Evolutionary conservation across 73 alveolate genomes (phyloP).

Genomic region (Stentor roeselii): DNA sequence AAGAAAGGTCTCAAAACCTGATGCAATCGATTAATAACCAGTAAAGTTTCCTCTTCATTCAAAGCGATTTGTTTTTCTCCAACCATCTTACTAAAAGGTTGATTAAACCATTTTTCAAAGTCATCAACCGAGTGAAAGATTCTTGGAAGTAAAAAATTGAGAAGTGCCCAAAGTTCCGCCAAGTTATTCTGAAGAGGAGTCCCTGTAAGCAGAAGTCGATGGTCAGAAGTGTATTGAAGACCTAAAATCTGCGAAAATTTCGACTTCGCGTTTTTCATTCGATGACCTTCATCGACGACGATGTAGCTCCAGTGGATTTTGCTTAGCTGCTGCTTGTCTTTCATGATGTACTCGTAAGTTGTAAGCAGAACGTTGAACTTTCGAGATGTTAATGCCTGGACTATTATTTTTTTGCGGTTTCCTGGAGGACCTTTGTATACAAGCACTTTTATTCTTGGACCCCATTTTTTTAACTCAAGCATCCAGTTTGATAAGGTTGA

Average conservation of each 20-base stretch:
- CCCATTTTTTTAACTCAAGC: slow-evolving; percentile 96
- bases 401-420: slow-evolving; percentile 64
- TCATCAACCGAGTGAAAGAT: slow-evolving; percentile 97
- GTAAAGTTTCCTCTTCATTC: slow-evolving; percentile 95
- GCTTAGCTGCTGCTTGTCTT: slow-evolving; percentile 56
- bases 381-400: slow-evolving; percentile 44
- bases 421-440: slow-evolving; percentile 91
- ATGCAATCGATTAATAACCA: slow-evolving; percentile 96
- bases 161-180: slow-evolving; percentile 98
- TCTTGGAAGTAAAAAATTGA: slow-evolving; percentile 93
- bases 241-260: slow-evolving; percentile 95
- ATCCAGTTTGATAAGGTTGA: slow-evolving; percentile 96
- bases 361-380: slow-evolving; percentile 92
- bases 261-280: slow-evolving; percentile 95
- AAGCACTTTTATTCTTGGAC: slow-evolving; percentile 87
- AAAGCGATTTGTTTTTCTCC: slow-evolving; percentile 86
- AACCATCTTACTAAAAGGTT: slow-evolving; percentile 80
- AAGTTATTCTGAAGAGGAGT: slow-evolving; percentile 97
- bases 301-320: slow-evolving; percentile 61
- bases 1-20: slow-evolving; percentile 96
- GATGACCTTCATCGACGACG: slow-evolving; percentile 99
- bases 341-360: slow-evolving; percentile 95
- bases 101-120: slow-evolving; percentile 97
- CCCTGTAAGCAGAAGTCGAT: slow-evolving; percentile 95
- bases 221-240: slow-evolving; percentile 85